phyloP scores from a whole-genome alignment of 1,284 basidiomycete species.

The Sanghuangporus sanghuang region DNA sequence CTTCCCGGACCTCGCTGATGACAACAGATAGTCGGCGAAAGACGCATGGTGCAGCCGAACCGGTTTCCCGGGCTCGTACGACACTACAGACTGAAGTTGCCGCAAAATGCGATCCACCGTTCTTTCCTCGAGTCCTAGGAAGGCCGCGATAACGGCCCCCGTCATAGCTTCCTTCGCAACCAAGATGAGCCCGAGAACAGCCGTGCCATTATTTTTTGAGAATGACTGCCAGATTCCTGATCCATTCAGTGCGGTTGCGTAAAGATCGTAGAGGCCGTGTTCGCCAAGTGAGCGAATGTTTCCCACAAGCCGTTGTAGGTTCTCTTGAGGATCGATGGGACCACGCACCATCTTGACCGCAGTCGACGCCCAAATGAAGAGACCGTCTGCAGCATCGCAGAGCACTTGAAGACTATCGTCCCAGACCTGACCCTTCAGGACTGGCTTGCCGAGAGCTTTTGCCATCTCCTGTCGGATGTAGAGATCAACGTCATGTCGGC shows the following conservation, averaged over 20 bases:
- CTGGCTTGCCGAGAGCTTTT: too few relatives aligned
- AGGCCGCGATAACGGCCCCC: too few relatives aligned
- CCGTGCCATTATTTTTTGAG: not conserved
- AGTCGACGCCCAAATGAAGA: slow-evolving; percentile 9
- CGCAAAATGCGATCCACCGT: too few relatives aligned
- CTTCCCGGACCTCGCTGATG: too few relatives aligned
- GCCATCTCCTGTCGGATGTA: not conserved
- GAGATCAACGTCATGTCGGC: not conserved
- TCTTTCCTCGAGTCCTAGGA: too few relatives aligned
- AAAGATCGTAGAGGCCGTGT: not conserved
- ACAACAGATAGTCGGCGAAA: too few relatives aligned
- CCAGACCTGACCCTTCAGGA: not conserved
- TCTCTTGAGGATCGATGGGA: not conserved
- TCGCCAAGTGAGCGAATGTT: not conserved
- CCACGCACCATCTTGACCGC: not conserved
- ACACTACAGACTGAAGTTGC: too few relatives aligned
- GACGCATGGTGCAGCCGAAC: too few relatives aligned
- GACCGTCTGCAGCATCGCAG: not conserved
- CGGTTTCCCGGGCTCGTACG: too few relatives aligned
- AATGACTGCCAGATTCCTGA: too few relatives aligned
- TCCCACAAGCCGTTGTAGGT: not conserved
- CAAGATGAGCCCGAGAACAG: too few relatives aligned
- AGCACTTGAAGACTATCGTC: not conserved
- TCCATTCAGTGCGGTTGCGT: not conserved
- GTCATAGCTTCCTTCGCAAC: not conserved